Evolutionary conservation across 139 green algal species (phyloP).

Genomic region (Volvox reticuliferus): DNA sequence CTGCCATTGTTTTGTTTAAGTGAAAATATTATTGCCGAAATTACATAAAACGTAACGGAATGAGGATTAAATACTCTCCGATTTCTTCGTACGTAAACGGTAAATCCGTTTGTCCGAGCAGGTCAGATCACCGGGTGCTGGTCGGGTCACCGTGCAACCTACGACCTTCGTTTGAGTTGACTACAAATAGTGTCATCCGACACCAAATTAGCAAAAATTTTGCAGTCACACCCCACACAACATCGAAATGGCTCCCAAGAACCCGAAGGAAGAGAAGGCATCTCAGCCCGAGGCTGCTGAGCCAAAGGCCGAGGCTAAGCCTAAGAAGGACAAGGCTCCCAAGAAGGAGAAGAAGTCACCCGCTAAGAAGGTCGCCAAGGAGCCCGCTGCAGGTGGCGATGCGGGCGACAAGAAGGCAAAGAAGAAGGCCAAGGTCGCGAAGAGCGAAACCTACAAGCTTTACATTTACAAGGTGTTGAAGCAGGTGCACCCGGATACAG

Average conservation of each 20-base stretch:
- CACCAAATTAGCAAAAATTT: background rate
- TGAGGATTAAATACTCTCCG: background rate
- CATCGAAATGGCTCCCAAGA: conserved; percentile 19
- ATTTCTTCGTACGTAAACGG: background rate
- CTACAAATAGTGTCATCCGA: background rate
- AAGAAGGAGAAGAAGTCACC: conserved; percentile 31
- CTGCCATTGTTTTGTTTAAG: conserved; percentile 6
- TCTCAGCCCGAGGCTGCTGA: background rate
- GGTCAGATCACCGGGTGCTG: no score
- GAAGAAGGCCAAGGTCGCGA: conserved; percentile 15
- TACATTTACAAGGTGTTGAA: conserved; percentile 74
- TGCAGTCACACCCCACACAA: background rate
- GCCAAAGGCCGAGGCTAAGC: conserved; percentile 14
- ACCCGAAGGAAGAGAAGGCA: background rate
- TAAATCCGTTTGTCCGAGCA: background rate
- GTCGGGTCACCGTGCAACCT: background rate
- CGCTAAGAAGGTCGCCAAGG: conserved; percentile 8
- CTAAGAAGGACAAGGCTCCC: background rate
- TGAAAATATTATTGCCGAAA: background rate
- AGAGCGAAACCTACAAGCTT: conserved; percentile 53
- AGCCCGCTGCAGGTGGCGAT: background rate
- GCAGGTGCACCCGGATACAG: conserved; percentile 96
- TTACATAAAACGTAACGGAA: background rate
- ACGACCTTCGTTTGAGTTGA: background rate
- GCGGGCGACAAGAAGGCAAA: conserved; percentile 7